Conservation (phyloP, 306 rosid species). For the Prosopis cineraria region DNA sequence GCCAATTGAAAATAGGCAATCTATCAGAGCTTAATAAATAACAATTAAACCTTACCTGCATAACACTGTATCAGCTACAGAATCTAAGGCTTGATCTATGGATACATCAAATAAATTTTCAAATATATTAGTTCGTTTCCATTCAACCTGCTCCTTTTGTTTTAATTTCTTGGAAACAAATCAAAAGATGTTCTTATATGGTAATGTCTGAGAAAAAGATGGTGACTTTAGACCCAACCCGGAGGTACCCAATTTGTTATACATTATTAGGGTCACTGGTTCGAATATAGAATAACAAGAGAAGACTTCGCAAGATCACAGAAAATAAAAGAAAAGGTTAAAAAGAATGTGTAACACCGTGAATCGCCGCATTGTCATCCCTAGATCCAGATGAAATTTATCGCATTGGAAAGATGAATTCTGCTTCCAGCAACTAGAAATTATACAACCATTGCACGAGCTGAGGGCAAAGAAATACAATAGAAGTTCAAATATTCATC, state of each 20-base stretch:
- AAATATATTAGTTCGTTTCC: neutral
- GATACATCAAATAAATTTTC: constrained; percentile 5
- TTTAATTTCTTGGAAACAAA: neutral
- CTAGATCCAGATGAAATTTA: neutral
- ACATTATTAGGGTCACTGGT: neutral
- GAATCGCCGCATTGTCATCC: neutral
- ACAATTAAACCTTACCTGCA: constrained; percentile 4
- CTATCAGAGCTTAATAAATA: constrained; percentile 17
- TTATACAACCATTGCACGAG: neutral
- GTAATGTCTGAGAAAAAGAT: neutral
- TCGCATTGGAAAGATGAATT: neutral
- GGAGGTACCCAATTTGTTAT: neutral
- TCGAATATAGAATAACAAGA: no score
- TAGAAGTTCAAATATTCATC: neutral
- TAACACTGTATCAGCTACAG: neutral
- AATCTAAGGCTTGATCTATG: constrained; percentile 17
- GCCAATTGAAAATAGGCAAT: constrained; percentile 8
- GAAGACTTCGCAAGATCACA: neutral
- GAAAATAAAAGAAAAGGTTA: neutral
- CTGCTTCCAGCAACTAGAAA: neutral
- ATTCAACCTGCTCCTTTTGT: neutral
- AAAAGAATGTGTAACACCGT: neutral
- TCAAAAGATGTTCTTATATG: neutral
- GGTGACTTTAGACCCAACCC: neutral
- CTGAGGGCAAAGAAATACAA: neutral